phyloP scores from a whole-genome alignment of 129 eudicot species.

The Arctium minus region DNA sequence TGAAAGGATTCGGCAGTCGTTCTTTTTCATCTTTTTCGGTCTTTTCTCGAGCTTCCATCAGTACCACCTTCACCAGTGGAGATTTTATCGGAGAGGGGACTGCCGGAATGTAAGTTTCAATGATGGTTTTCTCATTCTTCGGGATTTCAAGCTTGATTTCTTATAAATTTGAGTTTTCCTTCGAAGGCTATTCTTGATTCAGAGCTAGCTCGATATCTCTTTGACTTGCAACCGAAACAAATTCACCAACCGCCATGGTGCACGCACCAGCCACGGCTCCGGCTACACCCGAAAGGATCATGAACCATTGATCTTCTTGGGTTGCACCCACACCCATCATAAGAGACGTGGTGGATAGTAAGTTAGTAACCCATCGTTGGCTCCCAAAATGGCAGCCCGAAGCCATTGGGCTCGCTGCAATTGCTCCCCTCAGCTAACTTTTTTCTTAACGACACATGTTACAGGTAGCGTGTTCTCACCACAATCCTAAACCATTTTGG shows the following conservation, averaged over 20 bases:
- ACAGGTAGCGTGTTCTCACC: conserved; percentile 34
- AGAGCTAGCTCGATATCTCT: conserved; percentile 42
- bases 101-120: not conserved
- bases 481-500: conserved; percentile 28
- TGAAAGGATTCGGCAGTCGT: conserved; percentile 49
- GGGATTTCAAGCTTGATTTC: conserved; percentile 35
- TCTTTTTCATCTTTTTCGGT: conserved; percentile 14
- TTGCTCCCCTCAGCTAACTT: conserved; percentile 10
- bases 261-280: conserved; percentile 71
- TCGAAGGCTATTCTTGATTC: conserved; percentile 7
- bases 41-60: conserved; percentile 12
- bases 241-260: conserved; percentile 69
- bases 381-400: conserved; percentile 56
- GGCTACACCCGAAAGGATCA: conserved; percentile 60
- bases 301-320: conserved; percentile 50
- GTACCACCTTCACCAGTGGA: conserved; percentile 31
- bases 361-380: conserved; percentile 59
- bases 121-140: not conserved
- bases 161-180: conserved; percentile 7
- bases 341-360: conserved; percentile 57
- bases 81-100: conserved; percentile 22
- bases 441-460: not conserved
- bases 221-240: conserved; percentile 63
- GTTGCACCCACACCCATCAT: conserved; percentile 72
- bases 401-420: conserved; percentile 62